Evolutionary conservation across 805 yeast species (phyloP), one percentile per base, ranked within the genome.

Genomic region (Clavispora carvajalis): DNA sequence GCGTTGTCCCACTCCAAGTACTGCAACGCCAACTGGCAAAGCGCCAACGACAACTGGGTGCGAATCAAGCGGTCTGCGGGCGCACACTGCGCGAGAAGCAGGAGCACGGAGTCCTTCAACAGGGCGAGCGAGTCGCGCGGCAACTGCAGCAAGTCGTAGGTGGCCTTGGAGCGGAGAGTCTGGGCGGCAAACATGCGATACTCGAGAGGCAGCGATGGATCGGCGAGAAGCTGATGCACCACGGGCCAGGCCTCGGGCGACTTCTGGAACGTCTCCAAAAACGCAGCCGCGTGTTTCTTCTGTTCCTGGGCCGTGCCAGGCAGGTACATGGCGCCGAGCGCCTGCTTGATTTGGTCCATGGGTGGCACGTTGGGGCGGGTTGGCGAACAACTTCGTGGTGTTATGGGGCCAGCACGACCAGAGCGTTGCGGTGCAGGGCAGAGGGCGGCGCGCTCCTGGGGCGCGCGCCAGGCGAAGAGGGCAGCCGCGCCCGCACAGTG

Each of bases 161-260:
- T 84, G 38, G 88, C 76, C 56, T 82, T 90, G 33, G 90, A 81
- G 46, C 96, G 71, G 46, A 93, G 65, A 0, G 99, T 93, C 59
- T 95, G 99, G 0, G 97, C 84, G 12, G 91, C 83, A 66, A 95
- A 93, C 53, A 93, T 69, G 53, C 80, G 80, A 37, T 84, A 64
- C 55, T 83, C 86, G 33, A 79, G 48, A 4, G 77, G 62, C 22
- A 48, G 49, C 4, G 55, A 56, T 22, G 58, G 58, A 26, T 50
- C 50, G 19, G 51, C 49, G 23, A 89, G 69, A 1, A 84, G 70
- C 35, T 71, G 67, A 54, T 82, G 83, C 25, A 81, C 72, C 1
- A 78, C 55, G 22, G 73, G 69, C 99, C 99, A 93, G 0, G 98
- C 93, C 44, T 76, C 79, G 25, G 71, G 66, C 0, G 90, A 80